Evolutionary conservation across 1,284 basidiomycete species (phyloP).

Genomic region (Apiotrichum montevideense): DNA sequence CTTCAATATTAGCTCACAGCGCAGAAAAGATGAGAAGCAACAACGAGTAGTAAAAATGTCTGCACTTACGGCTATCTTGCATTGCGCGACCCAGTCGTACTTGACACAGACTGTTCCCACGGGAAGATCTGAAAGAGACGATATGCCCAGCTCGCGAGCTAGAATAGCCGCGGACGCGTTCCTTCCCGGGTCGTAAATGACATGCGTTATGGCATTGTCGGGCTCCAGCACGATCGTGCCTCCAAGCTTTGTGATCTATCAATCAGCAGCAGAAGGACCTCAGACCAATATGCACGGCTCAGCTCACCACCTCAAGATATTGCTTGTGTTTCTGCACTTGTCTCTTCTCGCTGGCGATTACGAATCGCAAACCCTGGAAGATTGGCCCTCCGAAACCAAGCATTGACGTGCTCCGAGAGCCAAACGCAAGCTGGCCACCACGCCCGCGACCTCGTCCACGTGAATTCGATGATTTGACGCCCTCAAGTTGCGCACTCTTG

Average conservation of each 20-base stretch:
- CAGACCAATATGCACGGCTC: constrained; percentile 19
- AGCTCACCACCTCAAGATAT: constrained; percentile 30
- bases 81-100: constrained; percentile 35
- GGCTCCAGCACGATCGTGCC: constrained; percentile 32
- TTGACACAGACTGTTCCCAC: constrained; percentile 35
- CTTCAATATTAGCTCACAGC: not conserved
- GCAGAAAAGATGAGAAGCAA: no score
- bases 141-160: constrained; percentile 25
- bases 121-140: constrained; percentile 31
- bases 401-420: not conserved
- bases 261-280: no score
- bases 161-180: constrained; percentile 17
- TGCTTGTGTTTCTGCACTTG: constrained; percentile 22
- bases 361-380: constrained; percentile 34
- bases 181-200: constrained; percentile 30
- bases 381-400: constrained; percentile 19
- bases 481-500: constrained; percentile 6
- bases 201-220: constrained; percentile 40
- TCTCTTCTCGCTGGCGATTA: constrained; percentile 27
- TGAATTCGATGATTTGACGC: not conserved
- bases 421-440: constrained; percentile 4
- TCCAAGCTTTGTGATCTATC: constrained; percentile 30
- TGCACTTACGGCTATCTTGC: constrained; percentile 28
- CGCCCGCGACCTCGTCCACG: constrained; percentile 3
- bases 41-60: no score